phyloP scores from a whole-genome alignment of 2,329 filamentous ascomycete species.

The Anthostomella pinea region DNA sequence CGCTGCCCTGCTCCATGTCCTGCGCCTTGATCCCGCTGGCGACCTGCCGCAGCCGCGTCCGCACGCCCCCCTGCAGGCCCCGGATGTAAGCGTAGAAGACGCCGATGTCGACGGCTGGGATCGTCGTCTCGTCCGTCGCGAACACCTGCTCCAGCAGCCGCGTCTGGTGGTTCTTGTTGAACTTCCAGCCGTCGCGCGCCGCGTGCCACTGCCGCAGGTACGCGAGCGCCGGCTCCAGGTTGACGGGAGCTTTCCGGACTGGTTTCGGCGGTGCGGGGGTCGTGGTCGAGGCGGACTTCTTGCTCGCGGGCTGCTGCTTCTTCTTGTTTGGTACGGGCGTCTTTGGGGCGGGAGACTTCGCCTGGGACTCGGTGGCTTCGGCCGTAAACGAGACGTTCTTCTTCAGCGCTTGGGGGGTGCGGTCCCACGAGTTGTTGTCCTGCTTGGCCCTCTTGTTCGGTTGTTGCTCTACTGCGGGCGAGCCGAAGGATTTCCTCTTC shows the following conservation, averaged over 20 bases:
- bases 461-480: constrained; percentile 30
- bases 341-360: constrained; percentile 21
- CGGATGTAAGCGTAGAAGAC: constrained; percentile 74
- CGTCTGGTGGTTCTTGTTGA: constrained; percentile 91
- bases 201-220: constrained; percentile 77
- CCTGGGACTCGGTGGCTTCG: constrained; percentile 21
- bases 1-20: constrained; percentile 49
- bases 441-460: constrained; percentile 31
- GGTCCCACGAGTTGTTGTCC: constrained; percentile 26
- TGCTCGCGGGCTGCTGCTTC: constrained; percentile 34
- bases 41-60: constrained; percentile 64
- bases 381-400: constrained; percentile 45
- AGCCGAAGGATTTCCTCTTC: constrained; percentile 32
- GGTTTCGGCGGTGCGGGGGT: constrained; percentile 24
- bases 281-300: constrained; percentile 34
- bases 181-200: constrained; percentile 77
- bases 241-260: constrained; percentile 36
- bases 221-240: constrained; percentile 63
- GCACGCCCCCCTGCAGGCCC: constrained; percentile 72
- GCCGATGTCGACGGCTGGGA: constrained; percentile 68
- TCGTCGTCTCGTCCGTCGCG: constrained; percentile 58
- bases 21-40: constrained; percentile 60
- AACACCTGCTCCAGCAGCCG: constrained; percentile 81
- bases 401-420: constrained; percentile 36
- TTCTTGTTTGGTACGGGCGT: constrained; percentile 18